A percentile compares a stretch with the other conserved stretches of the same genome.
These are phyloP conservation scores for Alternaria ethzedia DNA, from an alignment of 2,329 filamentous ascomycete genomes.

Conservation along the genomic window DNA sequence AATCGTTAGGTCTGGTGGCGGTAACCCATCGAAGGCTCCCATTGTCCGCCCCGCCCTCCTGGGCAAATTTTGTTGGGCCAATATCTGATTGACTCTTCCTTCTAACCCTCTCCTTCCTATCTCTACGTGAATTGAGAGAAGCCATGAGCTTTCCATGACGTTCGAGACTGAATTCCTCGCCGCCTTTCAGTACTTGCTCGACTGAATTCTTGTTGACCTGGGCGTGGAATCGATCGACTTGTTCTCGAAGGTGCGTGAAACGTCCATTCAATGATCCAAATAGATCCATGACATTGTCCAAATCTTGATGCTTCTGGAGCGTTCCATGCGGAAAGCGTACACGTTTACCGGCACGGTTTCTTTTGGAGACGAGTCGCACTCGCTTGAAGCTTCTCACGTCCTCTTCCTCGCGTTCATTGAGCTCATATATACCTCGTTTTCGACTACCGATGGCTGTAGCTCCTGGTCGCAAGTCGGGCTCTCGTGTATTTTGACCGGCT, in stretches of 20 bases:
- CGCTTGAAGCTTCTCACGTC: not conserved
- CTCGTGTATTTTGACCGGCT: not conserved
- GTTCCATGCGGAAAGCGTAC: not conserved
- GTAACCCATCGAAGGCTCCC: no score
- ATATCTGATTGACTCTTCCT: no score
- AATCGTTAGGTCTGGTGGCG: no score
- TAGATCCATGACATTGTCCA: no score
- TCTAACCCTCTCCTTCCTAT: no score
- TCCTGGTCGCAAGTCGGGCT: not conserved
- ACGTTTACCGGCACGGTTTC: not conserved
- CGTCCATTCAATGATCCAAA: not conserved
- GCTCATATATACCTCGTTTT: not conserved
- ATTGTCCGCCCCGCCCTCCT: no score
- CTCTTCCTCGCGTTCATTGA: not conserved
- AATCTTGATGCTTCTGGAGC: not conserved
- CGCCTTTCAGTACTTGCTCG: not conserved
- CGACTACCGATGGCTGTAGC: not conserved
- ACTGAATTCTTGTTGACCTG: not conserved
- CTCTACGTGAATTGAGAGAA: no score
- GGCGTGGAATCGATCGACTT: no score
- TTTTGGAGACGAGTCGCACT: not conserved
- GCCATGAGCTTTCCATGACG: no score
- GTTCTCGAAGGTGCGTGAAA: not conserved
- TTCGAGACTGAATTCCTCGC: no score
- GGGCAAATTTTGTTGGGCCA: no score